Base-by-base conservation (phyloP, 139 green algal genomes). In the Deuterostichococcus epilithicus region DNA sequence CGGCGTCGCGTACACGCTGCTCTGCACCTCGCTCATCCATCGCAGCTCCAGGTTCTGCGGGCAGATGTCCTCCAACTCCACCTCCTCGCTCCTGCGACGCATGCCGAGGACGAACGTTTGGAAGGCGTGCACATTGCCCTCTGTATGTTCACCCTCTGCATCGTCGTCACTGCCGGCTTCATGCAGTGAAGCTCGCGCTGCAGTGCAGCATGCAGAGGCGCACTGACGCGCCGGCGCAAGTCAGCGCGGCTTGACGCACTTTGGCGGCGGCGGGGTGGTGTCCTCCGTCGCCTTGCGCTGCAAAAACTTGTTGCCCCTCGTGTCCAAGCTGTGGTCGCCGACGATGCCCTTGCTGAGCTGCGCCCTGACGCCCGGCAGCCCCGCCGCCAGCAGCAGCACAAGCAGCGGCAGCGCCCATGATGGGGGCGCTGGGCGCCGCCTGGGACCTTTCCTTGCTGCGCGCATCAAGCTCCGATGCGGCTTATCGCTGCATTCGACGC, bases 1-100 rank as follows among this genome's bases (percentile, higher is more conserved):
- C 0, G 96, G 96, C 0, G 96, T 98, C 34, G 94, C 90, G 74
- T 99, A 98, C 3, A 99, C 86, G 66, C 81, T 90, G 34, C 83
- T 92, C 35, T 73, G 86, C 1, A 93, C 85, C 76, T 98, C 91
- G 4, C 88, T 90, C 88, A 94, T 94, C 96, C 96, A 99, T 52
- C 83, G 82, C 66, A 98, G 78, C 42, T 93, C 81, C 25, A 98
- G 58, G 76, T 95, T 83, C 33, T 79, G 60, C 1, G 82, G 78
- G 83, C 86, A 91, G 0, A 47, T 15, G 1, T 30, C 38, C 3
- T 69, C 42, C 1, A 23, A 20, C 20, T 63, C 52, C 10, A 39
- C 74, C 30, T 84, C 80, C 65, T 85, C 78, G 36, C 44, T 38
- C 36, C 34, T 74, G 25, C 34, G 73, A 69, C 68, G 70, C 30